These are phyloP conservation scores for Stagonosporopsis rhizophila DNA, from an alignment of 2,329 filamentous ascomycete species.

Conservation along the genomic window DNA sequence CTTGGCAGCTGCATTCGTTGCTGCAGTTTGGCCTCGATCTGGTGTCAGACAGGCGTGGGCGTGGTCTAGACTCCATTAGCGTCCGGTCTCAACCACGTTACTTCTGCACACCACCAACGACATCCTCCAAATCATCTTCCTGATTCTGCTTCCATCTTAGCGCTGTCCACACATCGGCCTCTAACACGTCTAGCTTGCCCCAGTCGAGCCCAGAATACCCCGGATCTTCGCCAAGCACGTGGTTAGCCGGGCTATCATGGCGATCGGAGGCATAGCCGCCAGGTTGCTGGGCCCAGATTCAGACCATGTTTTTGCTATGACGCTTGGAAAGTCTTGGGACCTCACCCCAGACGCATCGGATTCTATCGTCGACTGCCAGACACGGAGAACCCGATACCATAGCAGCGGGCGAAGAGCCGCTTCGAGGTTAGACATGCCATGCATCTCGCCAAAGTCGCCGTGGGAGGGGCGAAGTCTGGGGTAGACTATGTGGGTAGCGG, in stretches of 20 bases:
- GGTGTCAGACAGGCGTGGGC: not conserved
- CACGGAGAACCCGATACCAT: constrained; percentile 13
- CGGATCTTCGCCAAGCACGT: constrained; percentile 19
- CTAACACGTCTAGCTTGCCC: constrained; percentile 1
- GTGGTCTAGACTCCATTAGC: constrained; percentile 17
- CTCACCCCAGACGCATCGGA: constrained; percentile 6
- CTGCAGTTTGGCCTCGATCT: constrained; percentile 1
- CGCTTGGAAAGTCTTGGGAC: constrained; percentile 8
- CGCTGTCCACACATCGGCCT: not conserved
- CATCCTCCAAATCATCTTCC: not conserved
- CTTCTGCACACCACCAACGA: constrained; percentile 3
- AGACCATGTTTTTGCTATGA: constrained; percentile 6
- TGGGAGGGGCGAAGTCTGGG: constrained; percentile 12
- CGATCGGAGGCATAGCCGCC: constrained; percentile 13
- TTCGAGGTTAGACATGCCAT: constrained; percentile 8
- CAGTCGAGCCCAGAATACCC: constrained; percentile 6
- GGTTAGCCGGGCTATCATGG: constrained; percentile 7
- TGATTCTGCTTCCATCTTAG: constrained; percentile 1
- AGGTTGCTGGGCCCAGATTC: constrained; percentile 14
- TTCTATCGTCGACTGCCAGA: constrained; percentile 9
- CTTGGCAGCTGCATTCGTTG: constrained; percentile 10
- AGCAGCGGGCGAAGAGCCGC: constrained; percentile 9
- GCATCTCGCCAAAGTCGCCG: not conserved
- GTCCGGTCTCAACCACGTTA: constrained; percentile 1
- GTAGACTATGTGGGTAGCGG: constrained; percentile 15